Evolutionary conservation across 2,329 filamentous ascomycete species (phyloP).

Genomic region (Colletotrichum echinochloae): DNA sequence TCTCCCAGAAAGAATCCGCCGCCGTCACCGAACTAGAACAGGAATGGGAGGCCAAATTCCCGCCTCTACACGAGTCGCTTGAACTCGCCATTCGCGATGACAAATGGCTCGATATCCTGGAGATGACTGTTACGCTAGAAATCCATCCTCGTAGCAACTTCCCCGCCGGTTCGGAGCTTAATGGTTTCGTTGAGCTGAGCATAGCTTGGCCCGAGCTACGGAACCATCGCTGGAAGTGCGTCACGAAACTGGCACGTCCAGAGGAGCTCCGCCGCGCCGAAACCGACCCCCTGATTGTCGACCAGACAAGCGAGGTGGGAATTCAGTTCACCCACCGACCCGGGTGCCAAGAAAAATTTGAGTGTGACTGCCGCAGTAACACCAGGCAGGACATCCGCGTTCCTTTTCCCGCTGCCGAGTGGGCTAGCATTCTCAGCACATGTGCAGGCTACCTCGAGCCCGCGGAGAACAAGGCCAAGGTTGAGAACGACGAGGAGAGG

Average conservation of each 20-base stretch:
- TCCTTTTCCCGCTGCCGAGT: constrained; percentile 68
- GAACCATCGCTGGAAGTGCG: constrained; percentile 70
- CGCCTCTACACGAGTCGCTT: constrained; percentile 66
- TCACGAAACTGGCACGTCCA: constrained; percentile 69
- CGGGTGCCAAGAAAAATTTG: constrained; percentile 61
- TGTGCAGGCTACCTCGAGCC: constrained; percentile 62
- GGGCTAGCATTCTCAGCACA: constrained; percentile 69
- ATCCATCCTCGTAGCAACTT: constrained; percentile 69
- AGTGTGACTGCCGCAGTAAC: constrained; percentile 64
- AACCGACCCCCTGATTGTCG: constrained; percentile 56
- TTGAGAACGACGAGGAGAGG: constrained; percentile 43
- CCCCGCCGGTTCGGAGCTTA: constrained; percentile 69
- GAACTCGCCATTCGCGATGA: constrained; percentile 62
- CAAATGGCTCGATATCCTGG: constrained; percentile 68
- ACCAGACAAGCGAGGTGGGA: constrained; percentile 63
- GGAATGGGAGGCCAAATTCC: constrained; percentile 70
- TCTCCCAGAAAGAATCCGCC: constrained; percentile 67
- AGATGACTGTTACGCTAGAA: constrained; percentile 72
- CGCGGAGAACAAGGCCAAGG: constrained; percentile 41
- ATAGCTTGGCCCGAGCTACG: constrained; percentile 66
- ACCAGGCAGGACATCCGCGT: constrained; percentile 64
- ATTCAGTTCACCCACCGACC: constrained; percentile 62
- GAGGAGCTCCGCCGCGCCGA: constrained; percentile 60
- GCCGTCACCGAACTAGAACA: constrained; percentile 65
- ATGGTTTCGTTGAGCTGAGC: constrained; percentile 69